These are phyloP conservation scores for Paulownia fortunei DNA, from an alignment of 257 asterid genomes.

Conservation along the genomic window DNA sequence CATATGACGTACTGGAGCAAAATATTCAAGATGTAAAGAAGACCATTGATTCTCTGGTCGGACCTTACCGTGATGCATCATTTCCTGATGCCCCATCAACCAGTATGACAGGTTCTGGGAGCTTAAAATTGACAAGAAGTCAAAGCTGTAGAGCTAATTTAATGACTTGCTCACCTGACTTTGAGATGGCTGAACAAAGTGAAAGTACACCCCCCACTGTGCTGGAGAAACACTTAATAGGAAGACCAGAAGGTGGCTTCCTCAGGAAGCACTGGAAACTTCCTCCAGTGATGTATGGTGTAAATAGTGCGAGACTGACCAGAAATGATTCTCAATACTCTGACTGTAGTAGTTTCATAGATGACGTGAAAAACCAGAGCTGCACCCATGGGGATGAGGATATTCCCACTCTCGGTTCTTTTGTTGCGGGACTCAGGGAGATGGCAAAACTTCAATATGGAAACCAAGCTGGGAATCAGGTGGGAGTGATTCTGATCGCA, in stretches of 20 bases:
- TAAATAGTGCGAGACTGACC: constrained; percentile 44
- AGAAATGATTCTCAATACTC: constrained; percentile 73
- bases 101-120: constrained; percentile 51
- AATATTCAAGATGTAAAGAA: constrained; percentile 56
- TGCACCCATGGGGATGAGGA: constrained; percentile 69
- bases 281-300: constrained; percentile 72
- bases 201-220: constrained; percentile 83
- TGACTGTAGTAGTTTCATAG: constrained; percentile 56
- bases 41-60: constrained; percentile 47
- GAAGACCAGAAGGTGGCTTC: constrained; percentile 65
- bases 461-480: constrained; percentile 60
- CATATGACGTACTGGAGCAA: constrained; percentile 53
- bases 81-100: constrained; percentile 50
- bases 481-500: constrained; percentile 32
- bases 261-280: constrained; percentile 85
- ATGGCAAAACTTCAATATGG: constrained; percentile 82
- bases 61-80: constrained; percentile 49
- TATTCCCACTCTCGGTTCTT: constrained; percentile 90
- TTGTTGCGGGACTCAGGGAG: constrained; percentile 91
- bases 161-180: constrained; percentile 45
- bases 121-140: constrained; percentile 61
- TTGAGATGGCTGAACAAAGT: constrained; percentile 50
- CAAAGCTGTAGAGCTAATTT: constrained; percentile 70
- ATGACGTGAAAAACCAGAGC: constrained; percentile 54
- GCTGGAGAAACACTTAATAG: constrained; percentile 60